Percentiles rank a stretch among this genome's conserved stretches.
phyloP scores from a whole-genome alignment of 2,329 filamentous ascomycete genomes.

The Lecanicillium sp. region DNA sequence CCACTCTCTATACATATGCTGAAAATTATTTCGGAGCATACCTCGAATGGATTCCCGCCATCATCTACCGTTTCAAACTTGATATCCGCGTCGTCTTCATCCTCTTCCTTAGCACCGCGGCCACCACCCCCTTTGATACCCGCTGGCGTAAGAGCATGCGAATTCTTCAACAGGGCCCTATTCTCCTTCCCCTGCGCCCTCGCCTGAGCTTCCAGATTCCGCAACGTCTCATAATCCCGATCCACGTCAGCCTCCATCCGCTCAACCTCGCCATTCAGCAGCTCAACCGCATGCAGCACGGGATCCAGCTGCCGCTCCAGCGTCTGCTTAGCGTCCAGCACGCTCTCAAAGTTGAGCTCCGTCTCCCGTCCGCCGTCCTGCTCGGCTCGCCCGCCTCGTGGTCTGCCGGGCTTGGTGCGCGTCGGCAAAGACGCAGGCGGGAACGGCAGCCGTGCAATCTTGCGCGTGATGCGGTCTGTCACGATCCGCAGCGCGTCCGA shows the following conservation, averaged over 20 bases:
- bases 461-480: slow-evolving; percentile 45
- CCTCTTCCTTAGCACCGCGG: slow-evolving; percentile 6
- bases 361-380: slow-evolving; percentile 38
- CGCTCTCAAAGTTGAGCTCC: slow-evolving; percentile 59
- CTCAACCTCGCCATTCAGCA: slow-evolving; percentile 50
- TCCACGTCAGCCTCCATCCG: slow-evolving; percentile 48
- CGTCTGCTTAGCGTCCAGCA: slow-evolving; percentile 48
- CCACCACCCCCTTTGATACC: slow-evolving; percentile 9
- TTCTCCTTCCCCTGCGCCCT: slow-evolving; percentile 43
- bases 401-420: slow-evolving; percentile 9
- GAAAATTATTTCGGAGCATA: slow-evolving; percentile 10
- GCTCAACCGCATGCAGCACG: slow-evolving; percentile 51
- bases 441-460: slow-evolving; percentile 56
- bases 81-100: slow-evolving; percentile 6
- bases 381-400: slow-evolving; percentile 14
- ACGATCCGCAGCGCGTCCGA: slow-evolving; percentile 47
- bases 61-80: slow-evolving; percentile 12
- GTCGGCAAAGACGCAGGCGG: slow-evolving; percentile 39
- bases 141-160: slow-evolving; percentile 41
- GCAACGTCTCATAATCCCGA: slow-evolving; percentile 42
- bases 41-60: slow-evolving; percentile 19
- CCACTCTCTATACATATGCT: not conserved
- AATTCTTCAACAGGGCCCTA: slow-evolving; percentile 38
- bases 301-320: slow-evolving; percentile 54
- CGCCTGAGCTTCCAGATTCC: slow-evolving; percentile 46